These are phyloP conservation scores for Pseudogymnoascus verrucosus DNA, from an alignment of 2,329 filamentous ascomycete genomes.

Conservation along the genomic window DNA sequence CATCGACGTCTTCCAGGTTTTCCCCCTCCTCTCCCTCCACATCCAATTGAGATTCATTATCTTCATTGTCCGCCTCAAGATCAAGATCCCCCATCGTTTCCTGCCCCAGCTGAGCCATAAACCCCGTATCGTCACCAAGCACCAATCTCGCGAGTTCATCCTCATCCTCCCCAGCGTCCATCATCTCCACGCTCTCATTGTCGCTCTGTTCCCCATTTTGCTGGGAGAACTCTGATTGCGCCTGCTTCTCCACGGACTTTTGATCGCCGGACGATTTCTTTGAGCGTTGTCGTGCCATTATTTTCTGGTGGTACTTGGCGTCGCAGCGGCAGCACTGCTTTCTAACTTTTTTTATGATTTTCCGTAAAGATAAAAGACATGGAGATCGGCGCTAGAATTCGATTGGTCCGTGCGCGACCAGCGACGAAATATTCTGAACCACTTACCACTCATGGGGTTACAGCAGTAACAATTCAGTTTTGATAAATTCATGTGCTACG, in stretches of 20 bases:
- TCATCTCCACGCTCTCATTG: slow-evolving; percentile 26
- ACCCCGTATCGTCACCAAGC: slow-evolving; percentile 79
- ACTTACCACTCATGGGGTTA: background rate
- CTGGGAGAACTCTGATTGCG: slow-evolving; percentile 7
- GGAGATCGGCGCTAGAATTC: slow-evolving; percentile 4
- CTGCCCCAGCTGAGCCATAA: slow-evolving; percentile 63
- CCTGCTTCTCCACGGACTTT: slow-evolving; percentile 11
- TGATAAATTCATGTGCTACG: background rate
- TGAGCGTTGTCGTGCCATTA: slow-evolving; percentile 25
- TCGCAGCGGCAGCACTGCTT: background rate
- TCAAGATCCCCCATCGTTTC: slow-evolving; percentile 33
- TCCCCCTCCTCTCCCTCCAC: slow-evolving; percentile 34
- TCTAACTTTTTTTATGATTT: slow-evolving; percentile 8
- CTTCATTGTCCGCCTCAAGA: slow-evolving; percentile 16
- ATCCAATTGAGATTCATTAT: slow-evolving; percentile 12
- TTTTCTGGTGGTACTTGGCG: slow-evolving; percentile 10
- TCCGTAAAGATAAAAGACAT: slow-evolving; percentile 5
- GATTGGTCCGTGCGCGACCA: background rate
- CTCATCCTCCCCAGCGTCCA: slow-evolving; percentile 73
- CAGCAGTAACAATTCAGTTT: background rate
- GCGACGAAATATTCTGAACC: background rate
- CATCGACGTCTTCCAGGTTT: slow-evolving; percentile 58
- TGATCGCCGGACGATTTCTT: slow-evolving; percentile 21
- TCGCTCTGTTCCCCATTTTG: slow-evolving; percentile 19
- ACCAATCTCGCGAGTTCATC: slow-evolving; percentile 81